Conservation (phyloP, 371 early-diverging fungal genomes). For the Enteropsectra breve region DNA sequence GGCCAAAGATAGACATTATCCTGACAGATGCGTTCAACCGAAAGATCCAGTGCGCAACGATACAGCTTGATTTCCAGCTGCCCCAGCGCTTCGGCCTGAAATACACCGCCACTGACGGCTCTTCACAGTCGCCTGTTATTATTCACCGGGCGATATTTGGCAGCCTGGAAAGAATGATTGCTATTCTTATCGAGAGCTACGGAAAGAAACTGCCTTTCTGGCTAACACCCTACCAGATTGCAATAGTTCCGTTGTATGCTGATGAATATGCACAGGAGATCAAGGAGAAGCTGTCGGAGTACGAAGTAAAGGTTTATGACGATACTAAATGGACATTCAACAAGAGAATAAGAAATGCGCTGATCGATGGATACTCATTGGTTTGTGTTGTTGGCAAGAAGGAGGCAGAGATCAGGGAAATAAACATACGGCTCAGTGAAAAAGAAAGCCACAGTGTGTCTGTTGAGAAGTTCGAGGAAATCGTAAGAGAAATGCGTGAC, state of each 20-base stretch:
- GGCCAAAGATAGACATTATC: constrained; percentile 97
- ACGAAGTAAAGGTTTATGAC: constrained; percentile 63
- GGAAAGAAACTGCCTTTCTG: constrained; percentile 90
- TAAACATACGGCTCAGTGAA: constrained; percentile 58
- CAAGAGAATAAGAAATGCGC: constrained; percentile 85
- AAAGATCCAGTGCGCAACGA: constrained; percentile 89
- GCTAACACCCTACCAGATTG: constrained; percentile 86
- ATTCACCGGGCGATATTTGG: constrained; percentile 97
- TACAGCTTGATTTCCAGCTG: constrained; percentile 92
- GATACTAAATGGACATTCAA: constrained; percentile 72
- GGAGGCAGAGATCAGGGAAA: constrained; percentile 70
- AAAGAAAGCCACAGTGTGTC: neutral
- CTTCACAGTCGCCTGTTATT: constrained; percentile 77
- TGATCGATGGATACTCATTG: constrained; percentile 77
- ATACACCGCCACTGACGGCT: constrained; percentile 66
- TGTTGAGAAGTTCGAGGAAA: constrained; percentile 12
- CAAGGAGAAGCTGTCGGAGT: constrained; percentile 57
- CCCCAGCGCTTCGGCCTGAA: constrained; percentile 79
- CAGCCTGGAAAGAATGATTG: constrained; percentile 89
- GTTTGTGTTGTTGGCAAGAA: constrained; percentile 81
- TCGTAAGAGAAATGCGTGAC: constrained; percentile 8
- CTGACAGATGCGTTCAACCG: constrained; percentile 83
- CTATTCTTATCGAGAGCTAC: constrained; percentile 85
- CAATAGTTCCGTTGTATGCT: constrained; percentile 64
- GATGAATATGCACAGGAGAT: constrained; percentile 55